Evolutionary conservation across 768 basidiomycete species (phyloP).

Genomic region (Pholiota molesta): DNA sequence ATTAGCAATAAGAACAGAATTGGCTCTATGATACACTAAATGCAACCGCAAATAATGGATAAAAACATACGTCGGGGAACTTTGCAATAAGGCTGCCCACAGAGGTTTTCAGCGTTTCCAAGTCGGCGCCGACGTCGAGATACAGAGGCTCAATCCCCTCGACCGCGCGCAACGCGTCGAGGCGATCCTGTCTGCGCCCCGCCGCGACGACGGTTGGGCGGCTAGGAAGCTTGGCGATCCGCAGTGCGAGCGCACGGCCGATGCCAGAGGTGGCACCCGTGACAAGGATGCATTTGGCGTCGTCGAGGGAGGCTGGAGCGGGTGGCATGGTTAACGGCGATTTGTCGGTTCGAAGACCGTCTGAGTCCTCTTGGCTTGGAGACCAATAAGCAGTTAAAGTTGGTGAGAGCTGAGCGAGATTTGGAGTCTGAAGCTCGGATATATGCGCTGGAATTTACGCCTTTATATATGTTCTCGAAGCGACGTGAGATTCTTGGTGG

Average conservation of each 20-base stretch:
- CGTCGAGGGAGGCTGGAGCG: slow-evolving; percentile 33
- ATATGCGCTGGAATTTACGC: not conserved
- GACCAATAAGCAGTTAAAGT: not conserved
- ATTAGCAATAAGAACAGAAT: not conserved
- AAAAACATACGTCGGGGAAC: slow-evolving; percentile 48
- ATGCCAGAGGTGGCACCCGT: slow-evolving; percentile 64
- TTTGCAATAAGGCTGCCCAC: slow-evolving; percentile 42
- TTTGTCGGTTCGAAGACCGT: not conserved
- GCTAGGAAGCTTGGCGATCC: slow-evolving; percentile 48
- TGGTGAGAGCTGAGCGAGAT: not conserved
- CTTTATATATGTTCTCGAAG: not conserved
- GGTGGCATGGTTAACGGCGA: not conserved
- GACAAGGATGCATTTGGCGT: slow-evolving; percentile 53
- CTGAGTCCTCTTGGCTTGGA: not conserved
- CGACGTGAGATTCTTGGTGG: no score
- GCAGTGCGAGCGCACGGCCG: slow-evolving; percentile 56
- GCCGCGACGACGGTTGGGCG: slow-evolving; percentile 52
- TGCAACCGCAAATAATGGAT: not conserved
- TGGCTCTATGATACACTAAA: not conserved
- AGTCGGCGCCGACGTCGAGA: slow-evolving; percentile 46
- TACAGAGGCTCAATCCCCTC: slow-evolving; percentile 41
- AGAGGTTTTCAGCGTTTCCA: slow-evolving; percentile 40
- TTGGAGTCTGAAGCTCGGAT: not conserved
- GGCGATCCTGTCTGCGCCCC: slow-evolving; percentile 55
- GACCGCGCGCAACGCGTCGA: slow-evolving; percentile 47